phyloP scores from a whole-genome alignment of 1,139 yeast species.

The Chernovozyma aurita region DNA sequence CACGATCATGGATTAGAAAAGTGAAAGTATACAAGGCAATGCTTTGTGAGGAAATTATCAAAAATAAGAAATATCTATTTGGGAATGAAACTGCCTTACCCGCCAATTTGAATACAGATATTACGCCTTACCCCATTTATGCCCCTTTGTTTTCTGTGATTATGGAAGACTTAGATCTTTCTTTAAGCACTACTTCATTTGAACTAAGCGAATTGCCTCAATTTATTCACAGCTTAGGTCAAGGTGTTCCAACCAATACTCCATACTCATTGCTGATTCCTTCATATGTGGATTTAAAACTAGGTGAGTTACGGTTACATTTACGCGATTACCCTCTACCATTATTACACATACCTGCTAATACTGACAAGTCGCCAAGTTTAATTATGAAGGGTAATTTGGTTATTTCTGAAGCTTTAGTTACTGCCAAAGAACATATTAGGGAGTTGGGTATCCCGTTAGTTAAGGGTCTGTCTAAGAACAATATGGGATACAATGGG shows the following conservation, averaged over 20 bases:
- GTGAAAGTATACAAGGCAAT: slow-evolving; percentile 42
- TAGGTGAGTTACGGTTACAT: slow-evolving; percentile 51
- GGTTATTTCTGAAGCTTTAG: slow-evolving; percentile 44
- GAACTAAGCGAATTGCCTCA: slow-evolving; percentile 49
- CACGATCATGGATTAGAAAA: slow-evolving; percentile 45
- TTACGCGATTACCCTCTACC: slow-evolving; percentile 71
- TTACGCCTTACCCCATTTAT: slow-evolving; percentile 52
- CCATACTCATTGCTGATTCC: slow-evolving; percentile 70
- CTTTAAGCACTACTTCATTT: slow-evolving; percentile 52
- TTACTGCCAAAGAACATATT: slow-evolving; percentile 39
- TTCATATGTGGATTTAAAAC: slow-evolving; percentile 40
- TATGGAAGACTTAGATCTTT: slow-evolving; percentile 54
- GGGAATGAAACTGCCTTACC: slow-evolving; percentile 44
- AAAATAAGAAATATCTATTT: slow-evolving; percentile 49
- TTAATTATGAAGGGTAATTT: slow-evolving; percentile 44
- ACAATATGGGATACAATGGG: slow-evolving; percentile 37
- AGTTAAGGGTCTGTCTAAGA: slow-evolving; percentile 36
- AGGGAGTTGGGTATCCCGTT: slow-evolving; percentile 63
- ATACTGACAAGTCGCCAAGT: slow-evolving; percentile 16
- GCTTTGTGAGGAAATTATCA: slow-evolving; percentile 42
- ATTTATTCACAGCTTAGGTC: slow-evolving; percentile 69
- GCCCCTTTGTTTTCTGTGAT: slow-evolving; percentile 65
- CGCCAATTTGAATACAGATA: slow-evolving; percentile 41
- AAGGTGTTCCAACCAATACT: slow-evolving; percentile 73
- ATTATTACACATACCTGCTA: slow-evolving; percentile 33